A percentile compares a stretch with the other conserved stretches of the same genome.
These are phyloP conservation scores for Rhinocladiella mackenziei DNA, from an alignment of 2,329 filamentous ascomycete genomes.

Conservation along the genomic window DNA sequence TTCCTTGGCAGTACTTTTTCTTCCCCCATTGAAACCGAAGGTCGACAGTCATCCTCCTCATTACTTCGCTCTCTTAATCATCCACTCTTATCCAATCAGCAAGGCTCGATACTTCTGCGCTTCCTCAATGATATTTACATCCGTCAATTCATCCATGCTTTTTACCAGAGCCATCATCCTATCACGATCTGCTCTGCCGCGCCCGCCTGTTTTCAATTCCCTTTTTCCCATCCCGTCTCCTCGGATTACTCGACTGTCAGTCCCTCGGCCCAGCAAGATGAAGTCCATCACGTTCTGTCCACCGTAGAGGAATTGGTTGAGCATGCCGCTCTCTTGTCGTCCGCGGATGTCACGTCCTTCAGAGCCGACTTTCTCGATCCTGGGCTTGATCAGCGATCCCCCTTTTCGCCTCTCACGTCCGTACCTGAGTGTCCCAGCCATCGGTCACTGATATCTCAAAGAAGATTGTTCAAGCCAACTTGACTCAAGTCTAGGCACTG, in stretches of 20 bases:
- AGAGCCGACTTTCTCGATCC: slow-evolving; percentile 1
- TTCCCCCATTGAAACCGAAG: too few relatives aligned
- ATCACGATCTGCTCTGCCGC: too few relatives aligned
- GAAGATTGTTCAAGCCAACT: not conserved
- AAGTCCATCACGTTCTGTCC: slow-evolving; percentile 12
- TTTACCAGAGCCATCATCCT: slow-evolving; percentile 4
- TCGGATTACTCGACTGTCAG: slow-evolving; percentile 1
- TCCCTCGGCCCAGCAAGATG: slow-evolving; percentile 5
- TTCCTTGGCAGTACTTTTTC: too few relatives aligned
- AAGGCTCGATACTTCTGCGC: slow-evolving; percentile 5
- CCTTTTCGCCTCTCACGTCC: not conserved
- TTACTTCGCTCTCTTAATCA: not conserved
- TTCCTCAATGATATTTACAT: slow-evolving; percentile 12
- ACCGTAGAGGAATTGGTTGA: slow-evolving; percentile 13
- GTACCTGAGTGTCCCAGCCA: not conserved
- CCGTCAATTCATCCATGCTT: slow-evolving; percentile 20
- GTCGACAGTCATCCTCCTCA: not conserved
- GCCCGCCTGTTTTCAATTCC: slow-evolving; percentile 4
- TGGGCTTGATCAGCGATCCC: slow-evolving; percentile 1
- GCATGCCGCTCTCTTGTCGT: slow-evolving; percentile 7
- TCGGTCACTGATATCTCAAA: not conserved
- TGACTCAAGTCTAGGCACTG: too few relatives aligned
- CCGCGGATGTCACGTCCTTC: not conserved
- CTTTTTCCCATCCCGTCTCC: too few relatives aligned
- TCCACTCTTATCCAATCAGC: slow-evolving; percentile 9